phyloP scores from a whole-genome alignment of 805 yeast species.

The Jamesozyma piceae region DNA sequence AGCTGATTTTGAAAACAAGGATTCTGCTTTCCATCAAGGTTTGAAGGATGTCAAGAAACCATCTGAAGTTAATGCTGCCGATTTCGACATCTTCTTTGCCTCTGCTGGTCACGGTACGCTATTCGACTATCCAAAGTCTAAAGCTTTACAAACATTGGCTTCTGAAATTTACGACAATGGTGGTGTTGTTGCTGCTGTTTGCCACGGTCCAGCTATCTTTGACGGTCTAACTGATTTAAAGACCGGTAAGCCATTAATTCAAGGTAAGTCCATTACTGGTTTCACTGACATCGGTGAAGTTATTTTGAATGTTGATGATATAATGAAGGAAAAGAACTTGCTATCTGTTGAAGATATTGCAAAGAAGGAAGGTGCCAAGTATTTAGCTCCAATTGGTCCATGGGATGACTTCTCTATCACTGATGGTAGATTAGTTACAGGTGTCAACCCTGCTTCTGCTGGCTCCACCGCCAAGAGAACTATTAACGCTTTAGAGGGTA shows the following conservation, averaged over 20 bases:
- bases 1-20: constrained; percentile 31
- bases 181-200: constrained; percentile 55
- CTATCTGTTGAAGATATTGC: constrained; percentile 34
- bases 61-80: constrained; percentile 38
- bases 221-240: constrained; percentile 36
- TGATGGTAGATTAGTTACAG: constrained; percentile 57
- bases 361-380: constrained; percentile 35
- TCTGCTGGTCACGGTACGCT: constrained; percentile 60
- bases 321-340: constrained; percentile 24
- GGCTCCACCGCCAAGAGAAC: constrained; percentile 34
- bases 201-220: constrained; percentile 60
- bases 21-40: constrained; percentile 33
- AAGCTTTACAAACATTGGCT: constrained; percentile 38
- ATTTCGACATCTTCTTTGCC: constrained; percentile 48
- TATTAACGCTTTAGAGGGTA: constrained; percentile 8
- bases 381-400: constrained; percentile 40
- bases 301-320: constrained; percentile 15
- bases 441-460: constrained; percentile 56
- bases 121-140: constrained; percentile 49
- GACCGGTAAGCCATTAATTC: constrained; percentile 37
- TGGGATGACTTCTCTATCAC: constrained; percentile 42
- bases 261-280: constrained; percentile 51
- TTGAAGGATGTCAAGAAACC: constrained; percentile 38
- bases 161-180: constrained; percentile 39
- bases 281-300: constrained; percentile 51